Evolutionary conservation across 2,329 filamentous ascomycete species (phyloP).

Genomic region (Fulvia fulva): DNA sequence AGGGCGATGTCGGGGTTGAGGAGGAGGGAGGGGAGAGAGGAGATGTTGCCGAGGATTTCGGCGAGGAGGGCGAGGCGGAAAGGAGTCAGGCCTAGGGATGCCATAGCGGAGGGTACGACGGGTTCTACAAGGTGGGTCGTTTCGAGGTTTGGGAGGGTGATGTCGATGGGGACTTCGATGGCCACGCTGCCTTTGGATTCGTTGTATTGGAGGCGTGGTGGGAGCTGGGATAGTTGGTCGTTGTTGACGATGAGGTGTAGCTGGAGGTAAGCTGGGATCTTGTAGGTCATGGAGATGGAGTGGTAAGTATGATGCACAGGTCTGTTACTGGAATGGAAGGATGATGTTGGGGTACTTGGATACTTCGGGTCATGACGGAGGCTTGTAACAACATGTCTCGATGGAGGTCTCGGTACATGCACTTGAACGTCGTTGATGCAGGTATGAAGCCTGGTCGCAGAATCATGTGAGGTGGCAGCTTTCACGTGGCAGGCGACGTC

Average conservation of each 20-base stretch:
- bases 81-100: slow-evolving; percentile 8
- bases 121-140: neutral
- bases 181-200: neutral
- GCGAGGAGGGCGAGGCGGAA: slow-evolving; percentile 12
- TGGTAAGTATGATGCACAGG: neutral
- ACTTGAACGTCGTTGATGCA: no score
- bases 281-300: neutral
- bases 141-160: neutral
- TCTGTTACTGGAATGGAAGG: neutral
- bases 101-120: neutral
- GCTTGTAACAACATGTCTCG: neutral
- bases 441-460: neutral
- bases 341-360: neutral
- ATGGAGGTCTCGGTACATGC: no score
- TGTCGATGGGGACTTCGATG: neutral
- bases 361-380: neutral
- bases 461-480: neutral
- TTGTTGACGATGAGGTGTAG: neutral
- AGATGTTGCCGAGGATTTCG: slow-evolving; percentile 13
- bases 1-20: slow-evolving; percentile 11
- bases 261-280: slow-evolving; percentile 2
- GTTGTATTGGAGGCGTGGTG: neutral
- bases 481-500: neutral
- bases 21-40: slow-evolving; percentile 11
- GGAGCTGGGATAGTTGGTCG: neutral